phyloP scores from a whole-genome alignment of 2,329 filamentous ascomycete genomes.

The Penicillium rolfsii region DNA sequence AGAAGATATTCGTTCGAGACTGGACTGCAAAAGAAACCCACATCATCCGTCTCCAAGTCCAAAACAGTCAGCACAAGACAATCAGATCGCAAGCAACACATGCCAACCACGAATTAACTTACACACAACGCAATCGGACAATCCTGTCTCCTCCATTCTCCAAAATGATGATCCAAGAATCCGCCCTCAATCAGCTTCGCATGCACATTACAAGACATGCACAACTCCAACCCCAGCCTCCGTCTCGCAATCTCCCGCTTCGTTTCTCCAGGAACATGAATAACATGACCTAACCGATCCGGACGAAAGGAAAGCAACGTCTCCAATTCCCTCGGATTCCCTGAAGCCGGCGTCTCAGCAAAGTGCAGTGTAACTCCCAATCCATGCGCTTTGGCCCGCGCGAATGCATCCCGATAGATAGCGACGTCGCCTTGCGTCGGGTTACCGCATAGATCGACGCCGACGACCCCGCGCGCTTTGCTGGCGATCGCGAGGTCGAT shows the following conservation, averaged over 20 bases:
- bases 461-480: conserved; percentile 63
- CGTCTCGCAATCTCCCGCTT: conserved; percentile 58
- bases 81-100: neutral
- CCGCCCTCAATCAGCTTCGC: conserved; percentile 71
- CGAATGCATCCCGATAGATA: conserved; percentile 63
- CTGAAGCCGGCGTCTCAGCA: conserved; percentile 66
- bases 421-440: conserved; percentile 65
- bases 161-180: conserved; percentile 73
- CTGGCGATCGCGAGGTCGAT: conserved; percentile 66
- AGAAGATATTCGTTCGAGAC: conserved; percentile 77
- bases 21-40: conserved; percentile 77
- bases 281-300: conserved; percentile 75
- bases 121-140: conserved; percentile 70
- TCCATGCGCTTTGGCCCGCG: conserved; percentile 57
- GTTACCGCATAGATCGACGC: conserved; percentile 78
- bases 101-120: conserved; percentile 45
- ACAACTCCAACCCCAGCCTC: conserved; percentile 71
- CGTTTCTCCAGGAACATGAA: conserved; percentile 68
- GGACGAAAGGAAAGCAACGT: conserved; percentile 68
- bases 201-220: conserved; percentile 78
- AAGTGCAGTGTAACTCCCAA: conserved; percentile 76
- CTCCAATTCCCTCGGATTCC: conserved; percentile 62
- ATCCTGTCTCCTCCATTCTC: conserved; percentile 66
- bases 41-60: conserved; percentile 71
- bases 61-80: neutral